Conservation (phyloP, 78 protist species). For the Blattamonas nauphoetae region DNA sequence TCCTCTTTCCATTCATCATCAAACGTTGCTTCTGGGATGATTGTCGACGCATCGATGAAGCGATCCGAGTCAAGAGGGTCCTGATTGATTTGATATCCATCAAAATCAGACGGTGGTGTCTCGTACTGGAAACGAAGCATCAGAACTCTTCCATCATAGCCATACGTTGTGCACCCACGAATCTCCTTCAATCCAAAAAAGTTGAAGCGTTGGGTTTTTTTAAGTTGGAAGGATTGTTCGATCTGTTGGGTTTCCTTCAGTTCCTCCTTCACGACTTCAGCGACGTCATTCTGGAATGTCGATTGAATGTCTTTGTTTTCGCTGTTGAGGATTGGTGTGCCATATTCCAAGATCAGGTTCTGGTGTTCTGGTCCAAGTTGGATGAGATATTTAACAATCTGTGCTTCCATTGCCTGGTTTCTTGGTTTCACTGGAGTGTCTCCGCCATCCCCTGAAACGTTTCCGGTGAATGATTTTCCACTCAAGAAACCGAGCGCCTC, state of each 20-base stretch:
- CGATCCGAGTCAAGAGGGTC: not conserved
- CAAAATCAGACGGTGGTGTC: too few relatives aligned
- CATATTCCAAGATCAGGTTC: not conserved
- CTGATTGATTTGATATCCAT: too few relatives aligned
- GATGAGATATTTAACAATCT: not conserved
- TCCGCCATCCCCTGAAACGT: too few relatives aligned
- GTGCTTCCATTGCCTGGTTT: too few relatives aligned
- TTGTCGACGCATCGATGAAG: not conserved
- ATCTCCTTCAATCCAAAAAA: not conserved
- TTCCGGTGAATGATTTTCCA: too few relatives aligned
- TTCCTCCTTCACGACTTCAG: not conserved
- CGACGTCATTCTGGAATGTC: not conserved
- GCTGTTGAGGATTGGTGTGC: not conserved
- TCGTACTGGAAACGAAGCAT: not conserved
- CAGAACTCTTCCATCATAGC: not conserved
- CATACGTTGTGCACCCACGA: not conserved
- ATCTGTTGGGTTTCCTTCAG: not conserved
- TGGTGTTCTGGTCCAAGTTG: not conserved
- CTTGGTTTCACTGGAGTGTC: too few relatives aligned
- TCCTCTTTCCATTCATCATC: too few relatives aligned
- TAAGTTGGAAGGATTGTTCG: not conserved
- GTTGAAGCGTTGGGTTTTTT: not conserved
- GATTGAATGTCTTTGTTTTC: not conserved
- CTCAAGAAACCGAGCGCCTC: too few relatives aligned
- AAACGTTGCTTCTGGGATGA: too few relatives aligned